Base-by-base conservation (phyloP, 176 grass and related monocot species). In the Secale cereale region DNA sequence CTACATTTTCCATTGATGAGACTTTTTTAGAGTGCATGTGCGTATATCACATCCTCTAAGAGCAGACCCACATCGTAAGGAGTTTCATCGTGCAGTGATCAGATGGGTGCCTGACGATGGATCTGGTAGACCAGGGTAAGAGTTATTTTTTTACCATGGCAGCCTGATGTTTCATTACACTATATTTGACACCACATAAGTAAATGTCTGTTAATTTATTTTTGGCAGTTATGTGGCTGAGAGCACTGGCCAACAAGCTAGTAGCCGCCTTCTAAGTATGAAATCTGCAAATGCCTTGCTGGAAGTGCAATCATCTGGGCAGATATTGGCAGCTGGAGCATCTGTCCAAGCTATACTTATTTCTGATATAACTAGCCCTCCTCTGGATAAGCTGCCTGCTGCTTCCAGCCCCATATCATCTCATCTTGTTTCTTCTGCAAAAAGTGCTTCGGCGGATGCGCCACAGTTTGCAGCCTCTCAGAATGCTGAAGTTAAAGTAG, bases 221-320 rank as follows among this genome's bases (percentile, higher is more conserved):
- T 63, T 1, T 85, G 80, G 67, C 77, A 98, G 97, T 67, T 95
- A 87, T 66, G 59, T 92, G 69, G 97, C 97, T 76, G 90, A 95
- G 82, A 96, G 97, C 88, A 98, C 97, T 48, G 93, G 97, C 52
- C 92, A 87, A 46, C 91, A 98, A 87, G 76, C 86, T 70, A 98
- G 97, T 52, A 94, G 97, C 74, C 97, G 93, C 17, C 89, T 98
- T 60, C 84, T 95, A 50, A 92, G 93, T 91, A 94, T 98, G 97
- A 98, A 98, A 66, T 98, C 97, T 39, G 93, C 97, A 69, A 95
- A 96, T 92, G 91, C 88, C 65, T 89, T 99, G 82, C 86, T 99
- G 66, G 90, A 94, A 85, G 64, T 99, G 28, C 81, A 81, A 65
- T 76, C 86, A 54, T 86, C 90, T n/a, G 87, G 70, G 73, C 56